phyloP scores from a whole-genome alignment of 2,329 filamentous ascomycete genomes.

The Aspergillus clavatus region DNA sequence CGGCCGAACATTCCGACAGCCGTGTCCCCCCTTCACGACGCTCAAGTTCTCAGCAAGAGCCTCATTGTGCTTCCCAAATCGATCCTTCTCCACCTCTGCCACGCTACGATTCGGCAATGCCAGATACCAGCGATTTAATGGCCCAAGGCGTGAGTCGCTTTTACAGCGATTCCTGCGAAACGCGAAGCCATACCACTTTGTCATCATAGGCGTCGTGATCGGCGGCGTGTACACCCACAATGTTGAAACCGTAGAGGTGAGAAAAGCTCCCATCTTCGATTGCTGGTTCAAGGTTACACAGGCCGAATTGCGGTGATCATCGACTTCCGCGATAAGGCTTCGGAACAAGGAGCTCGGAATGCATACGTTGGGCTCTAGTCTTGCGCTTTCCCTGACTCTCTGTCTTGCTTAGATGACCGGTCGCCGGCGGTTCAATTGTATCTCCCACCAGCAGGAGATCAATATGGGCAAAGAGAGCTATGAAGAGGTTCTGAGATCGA shows the following conservation, averaged over 20 bases:
- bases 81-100: constrained; percentile 13
- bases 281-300: neutral
- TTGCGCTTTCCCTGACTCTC: neutral
- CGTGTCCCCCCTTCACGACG: neutral
- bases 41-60: neutral
- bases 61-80: neutral
- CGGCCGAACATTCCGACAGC: neutral
- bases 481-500: constrained; percentile 45
- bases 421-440: constrained; percentile 55
- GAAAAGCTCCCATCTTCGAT: constrained; percentile 4
- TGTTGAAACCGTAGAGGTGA: constrained; percentile 51
- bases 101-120: constrained; percentile 8
- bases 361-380: neutral
- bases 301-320: no score
- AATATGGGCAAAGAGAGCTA: constrained; percentile 42
- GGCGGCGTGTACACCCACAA: constrained; percentile 52
- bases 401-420: constrained; percentile 43
- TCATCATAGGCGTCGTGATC: constrained; percentile 37
- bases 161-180: constrained; percentile 14
- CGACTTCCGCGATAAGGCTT: neutral
- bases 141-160: constrained; percentile 8
- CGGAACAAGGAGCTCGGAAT: neutral
- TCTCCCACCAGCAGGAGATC: constrained; percentile 45
- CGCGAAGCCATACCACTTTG: constrained; percentile 25
- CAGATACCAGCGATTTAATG: constrained; percentile 18